Percentiles rank a stretch among this genome's conserved stretches.
Conservation (phyloP, 176 grass and related monocot species). For the Oryza rufipogon region DNA sequence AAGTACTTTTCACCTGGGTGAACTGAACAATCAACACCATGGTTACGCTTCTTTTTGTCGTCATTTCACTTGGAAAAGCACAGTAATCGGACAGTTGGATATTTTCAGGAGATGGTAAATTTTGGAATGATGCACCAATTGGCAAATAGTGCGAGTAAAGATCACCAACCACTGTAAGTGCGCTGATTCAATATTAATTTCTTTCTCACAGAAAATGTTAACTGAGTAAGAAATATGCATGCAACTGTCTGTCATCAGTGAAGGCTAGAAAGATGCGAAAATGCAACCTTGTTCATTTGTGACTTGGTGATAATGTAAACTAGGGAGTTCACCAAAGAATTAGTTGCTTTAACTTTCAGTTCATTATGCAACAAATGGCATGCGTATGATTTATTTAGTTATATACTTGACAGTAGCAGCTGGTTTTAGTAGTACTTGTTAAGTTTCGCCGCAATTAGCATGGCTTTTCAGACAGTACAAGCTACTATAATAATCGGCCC, state of each 20-base stretch:
- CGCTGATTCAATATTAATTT: not conserved
- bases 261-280: not conserved
- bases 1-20: constrained; percentile 15
- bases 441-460: constrained; percentile 38
- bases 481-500: constrained; percentile 34
- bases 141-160: constrained; percentile 12
- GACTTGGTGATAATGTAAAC: constrained; percentile 14
- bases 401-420: not conserved
- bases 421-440: not conserved
- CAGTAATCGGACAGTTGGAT: not conserved
- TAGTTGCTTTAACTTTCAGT: not conserved
- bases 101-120: not conserved
- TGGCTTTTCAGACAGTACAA: constrained; percentile 33
- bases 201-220: not conserved
- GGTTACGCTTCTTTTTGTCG: not conserved
- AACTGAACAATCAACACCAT: constrained; percentile 22
- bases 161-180: not conserved
- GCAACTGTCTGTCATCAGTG: not conserved
- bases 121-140: not conserved
- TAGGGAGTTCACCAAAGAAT: not conserved
- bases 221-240: not conserved
- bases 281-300: not conserved
- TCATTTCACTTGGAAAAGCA: not conserved
- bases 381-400: constrained; percentile 1
- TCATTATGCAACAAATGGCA: not conserved